Percentiles rank a stretch among this genome's conserved stretches.
Conservation (phyloP, 2,329 filamentous ascomycete genomes). For the Xylariaceae sp. region DNA sequence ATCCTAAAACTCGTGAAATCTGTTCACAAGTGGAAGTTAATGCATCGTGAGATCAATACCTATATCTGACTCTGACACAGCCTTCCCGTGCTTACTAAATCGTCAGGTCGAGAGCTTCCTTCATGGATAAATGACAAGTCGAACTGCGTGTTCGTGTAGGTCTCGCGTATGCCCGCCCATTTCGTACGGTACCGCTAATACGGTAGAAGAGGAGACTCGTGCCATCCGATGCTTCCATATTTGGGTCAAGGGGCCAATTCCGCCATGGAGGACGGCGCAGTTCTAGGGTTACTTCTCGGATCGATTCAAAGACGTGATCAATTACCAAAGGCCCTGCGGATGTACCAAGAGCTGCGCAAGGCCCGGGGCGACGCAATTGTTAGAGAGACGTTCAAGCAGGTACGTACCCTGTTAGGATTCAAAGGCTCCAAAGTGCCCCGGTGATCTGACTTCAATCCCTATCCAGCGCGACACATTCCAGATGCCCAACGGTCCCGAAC, state of each 20-base stretch:
- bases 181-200: slow-evolving; percentile 19
- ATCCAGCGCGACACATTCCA: slow-evolving; percentile 49
- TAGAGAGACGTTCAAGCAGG: slow-evolving; percentile 55
- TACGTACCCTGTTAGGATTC: slow-evolving; percentile 2
- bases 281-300: slow-evolving; percentile 56
- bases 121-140: slow-evolving; percentile 48
- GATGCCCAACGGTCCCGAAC: slow-evolving; percentile 51
- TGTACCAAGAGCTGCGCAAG: slow-evolving; percentile 48
- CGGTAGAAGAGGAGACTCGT: slow-evolving; percentile 50
- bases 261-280: slow-evolving; percentile 64
- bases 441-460: background rate
- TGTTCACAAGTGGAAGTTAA: slow-evolving; percentile 67
- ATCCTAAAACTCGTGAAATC: slow-evolving; percentile 48
- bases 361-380: slow-evolving; percentile 51
- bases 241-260: slow-evolving; percentile 65
- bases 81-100: background rate
- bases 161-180: slow-evolving; percentile 31
- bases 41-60: slow-evolving; percentile 43
- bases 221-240: slow-evolving; percentile 61
- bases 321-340: slow-evolving; percentile 40
- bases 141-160: slow-evolving; percentile 48
- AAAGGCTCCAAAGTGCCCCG: background rate
- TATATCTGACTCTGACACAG: background rate
- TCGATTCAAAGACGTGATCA: slow-evolving; percentile 45
- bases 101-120: slow-evolving; percentile 39